Conservation (phyloP, 306 rosid genomes). For the Heteromeles arbutifolia region DNA sequence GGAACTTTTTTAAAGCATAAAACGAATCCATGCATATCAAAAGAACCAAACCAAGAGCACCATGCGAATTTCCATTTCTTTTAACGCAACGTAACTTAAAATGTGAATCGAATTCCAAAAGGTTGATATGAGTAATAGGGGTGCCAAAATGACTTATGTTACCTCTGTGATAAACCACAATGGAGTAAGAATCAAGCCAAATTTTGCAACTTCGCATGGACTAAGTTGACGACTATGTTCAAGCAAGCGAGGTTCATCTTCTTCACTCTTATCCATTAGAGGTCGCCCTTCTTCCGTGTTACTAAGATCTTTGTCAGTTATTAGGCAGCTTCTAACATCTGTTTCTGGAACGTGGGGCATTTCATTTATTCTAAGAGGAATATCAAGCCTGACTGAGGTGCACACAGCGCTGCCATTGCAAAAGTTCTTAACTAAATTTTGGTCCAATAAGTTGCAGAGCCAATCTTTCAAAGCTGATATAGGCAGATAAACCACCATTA, state of each 20-base stretch:
- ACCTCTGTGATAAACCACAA: constrained; percentile 77
- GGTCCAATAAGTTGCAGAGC: constrained; percentile 26
- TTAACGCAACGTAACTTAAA: not conserved
- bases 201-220: constrained; percentile 52
- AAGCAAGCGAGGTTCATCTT: constrained; percentile 27
- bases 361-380: constrained; percentile 30
- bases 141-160: constrained; percentile 8
- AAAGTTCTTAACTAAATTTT: constrained; percentile 13
- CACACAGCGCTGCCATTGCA: constrained; percentile 1
- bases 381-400: constrained; percentile 20
- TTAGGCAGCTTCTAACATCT: constrained; percentile 15
- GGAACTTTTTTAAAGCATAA: not conserved
- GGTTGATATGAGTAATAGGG: not conserved
- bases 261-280: constrained; percentile 20
- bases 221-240: constrained; percentile 17
- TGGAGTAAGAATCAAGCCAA: constrained; percentile 56
- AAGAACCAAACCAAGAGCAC: not conserved
- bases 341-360: constrained; percentile 15
- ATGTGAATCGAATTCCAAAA: not conserved
- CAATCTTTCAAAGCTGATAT: constrained; percentile 45
- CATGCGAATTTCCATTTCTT: not conserved
- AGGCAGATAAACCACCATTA: constrained; percentile 55
- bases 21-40: not conserved
- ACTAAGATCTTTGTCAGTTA: constrained; percentile 34
- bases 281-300: constrained; percentile 53